Percentiles rank a stretch among this genome's conserved stretches.
phyloP scores from a whole-genome alignment of 2,329 filamentous ascomycete species.

The Setomelanomma holmii region DNA sequence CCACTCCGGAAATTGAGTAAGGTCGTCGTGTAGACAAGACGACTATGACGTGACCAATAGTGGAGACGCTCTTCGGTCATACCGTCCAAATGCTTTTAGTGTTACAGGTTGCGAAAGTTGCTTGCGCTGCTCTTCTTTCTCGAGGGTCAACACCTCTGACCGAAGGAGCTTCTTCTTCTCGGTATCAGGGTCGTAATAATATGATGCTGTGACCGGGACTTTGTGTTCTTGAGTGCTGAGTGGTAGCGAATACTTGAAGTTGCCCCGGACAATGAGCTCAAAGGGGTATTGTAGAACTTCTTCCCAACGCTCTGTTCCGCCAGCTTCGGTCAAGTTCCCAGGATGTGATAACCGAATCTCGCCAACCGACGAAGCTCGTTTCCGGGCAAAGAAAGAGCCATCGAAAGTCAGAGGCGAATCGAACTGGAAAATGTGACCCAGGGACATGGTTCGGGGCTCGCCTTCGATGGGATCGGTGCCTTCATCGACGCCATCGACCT shows the following conservation, averaged over 20 bases:
- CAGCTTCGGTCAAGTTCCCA: constrained; percentile 84
- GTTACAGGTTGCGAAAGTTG: constrained; percentile 21
- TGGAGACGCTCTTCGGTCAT: constrained; percentile 32
- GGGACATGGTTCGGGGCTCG: constrained; percentile 80
- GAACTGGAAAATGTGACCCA: constrained; percentile 87
- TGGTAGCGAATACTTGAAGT: constrained; percentile 80
- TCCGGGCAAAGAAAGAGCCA: constrained; percentile 82
- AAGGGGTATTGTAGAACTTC: constrained; percentile 90
- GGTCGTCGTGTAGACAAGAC: constrained; percentile 26
- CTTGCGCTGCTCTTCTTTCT: constrained; percentile 11
- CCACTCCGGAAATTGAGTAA: constrained; percentile 18
- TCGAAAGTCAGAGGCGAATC: constrained; percentile 90
- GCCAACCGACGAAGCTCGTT: constrained; percentile 75
- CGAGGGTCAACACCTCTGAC: not conserved
- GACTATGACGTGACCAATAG: constrained; percentile 23
- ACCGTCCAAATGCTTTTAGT: constrained; percentile 36
- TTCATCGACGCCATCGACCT: constrained; percentile 52
- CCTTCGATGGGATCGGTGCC: constrained; percentile 69
- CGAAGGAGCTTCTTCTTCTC: constrained; percentile 41
- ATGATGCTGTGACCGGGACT: constrained; percentile 55
- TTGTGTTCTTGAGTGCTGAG: constrained; percentile 62
- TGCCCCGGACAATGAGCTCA: constrained; percentile 88
- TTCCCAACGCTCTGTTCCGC: constrained; percentile 88
- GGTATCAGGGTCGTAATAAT: constrained; percentile 45
- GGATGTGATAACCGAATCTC: constrained; percentile 83